phyloP scores from a whole-genome alignment of 192 early-diverging fungal species.

The Dissophora globulifera region DNA sequence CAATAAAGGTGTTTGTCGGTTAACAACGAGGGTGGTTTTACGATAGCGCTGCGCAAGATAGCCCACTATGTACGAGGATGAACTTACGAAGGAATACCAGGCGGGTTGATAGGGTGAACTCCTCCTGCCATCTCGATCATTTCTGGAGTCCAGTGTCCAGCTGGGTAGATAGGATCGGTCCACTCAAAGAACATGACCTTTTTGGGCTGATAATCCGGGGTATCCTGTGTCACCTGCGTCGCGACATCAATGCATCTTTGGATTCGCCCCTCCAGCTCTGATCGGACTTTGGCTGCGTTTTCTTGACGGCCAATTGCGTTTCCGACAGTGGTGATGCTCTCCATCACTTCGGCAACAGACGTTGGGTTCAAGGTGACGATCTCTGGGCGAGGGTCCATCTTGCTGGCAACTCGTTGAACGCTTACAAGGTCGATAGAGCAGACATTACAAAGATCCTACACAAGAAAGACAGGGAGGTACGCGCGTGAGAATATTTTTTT shows the following conservation, averaged over 20 bases:
- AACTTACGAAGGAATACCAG: conserved; percentile 59
- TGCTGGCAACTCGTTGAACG: conserved; percentile 59
- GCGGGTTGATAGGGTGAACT: conserved; percentile 55
- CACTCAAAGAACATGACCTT: conserved; percentile 63
- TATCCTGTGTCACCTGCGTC: conserved; percentile 3
- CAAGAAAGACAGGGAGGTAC: not conserved
- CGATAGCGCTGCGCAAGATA: no score
- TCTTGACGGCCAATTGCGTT: conserved; percentile 42
- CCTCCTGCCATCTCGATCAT: conserved; percentile 61
- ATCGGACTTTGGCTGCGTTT: conserved; percentile 36
- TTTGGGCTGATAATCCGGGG: conserved; percentile 33
- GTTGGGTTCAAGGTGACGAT: conserved; percentile 55
- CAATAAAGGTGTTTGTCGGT: no score
- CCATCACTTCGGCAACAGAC: conserved; percentile 57
- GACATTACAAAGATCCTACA: conserved; percentile 62
- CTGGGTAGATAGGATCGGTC: conserved; percentile 61
- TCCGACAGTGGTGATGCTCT: conserved; percentile 57
- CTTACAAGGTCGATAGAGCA: conserved; percentile 64
- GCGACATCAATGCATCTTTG: conserved; percentile 43
- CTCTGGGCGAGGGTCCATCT: conserved; percentile 54
- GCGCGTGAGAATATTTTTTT: no score
- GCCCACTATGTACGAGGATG: no score
- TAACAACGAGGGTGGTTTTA: no score
- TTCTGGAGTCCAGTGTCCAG: conserved; percentile 66
- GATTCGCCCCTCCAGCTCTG: conserved; percentile 46